A percentile compares a stretch with the other conserved stretches of the same genome.
Evolutionary conservation across 106 monocot genomes (phyloP).

Genomic region (Alisma plantagoaquatica): DNA sequence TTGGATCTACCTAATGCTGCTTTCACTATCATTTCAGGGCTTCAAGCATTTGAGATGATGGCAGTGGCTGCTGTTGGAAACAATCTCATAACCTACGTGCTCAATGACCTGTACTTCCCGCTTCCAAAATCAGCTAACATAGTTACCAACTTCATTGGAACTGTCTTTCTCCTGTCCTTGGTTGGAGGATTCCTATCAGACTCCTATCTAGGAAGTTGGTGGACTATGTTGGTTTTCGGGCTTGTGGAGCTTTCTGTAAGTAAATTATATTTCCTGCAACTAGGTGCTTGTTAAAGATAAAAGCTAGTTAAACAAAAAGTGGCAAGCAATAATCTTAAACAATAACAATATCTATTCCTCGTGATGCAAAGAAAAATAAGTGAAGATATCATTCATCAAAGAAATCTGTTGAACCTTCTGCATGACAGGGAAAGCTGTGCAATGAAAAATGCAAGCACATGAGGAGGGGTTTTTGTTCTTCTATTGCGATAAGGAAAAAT

Average conservation of each 20-base stretch:
- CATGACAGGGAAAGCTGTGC: too few species aligned
- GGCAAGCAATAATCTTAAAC: too few species aligned
- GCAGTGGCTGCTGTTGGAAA: slow-evolving; percentile 94
- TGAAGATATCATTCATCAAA: too few species aligned
- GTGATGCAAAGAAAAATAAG: too few species aligned
- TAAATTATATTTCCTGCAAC: neutral
- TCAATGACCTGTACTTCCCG: slow-evolving; percentile 89
- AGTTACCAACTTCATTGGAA: slow-evolving; percentile 95
- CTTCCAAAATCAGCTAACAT: slow-evolving; percentile 81
- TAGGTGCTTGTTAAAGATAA: too few species aligned
- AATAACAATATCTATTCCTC: too few species aligned
- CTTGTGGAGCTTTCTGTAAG: slow-evolving; percentile 92
- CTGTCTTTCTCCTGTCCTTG: slow-evolving; percentile 76
- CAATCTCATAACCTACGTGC: slow-evolving; percentile 97
- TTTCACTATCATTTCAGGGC: slow-evolving; percentile 33
- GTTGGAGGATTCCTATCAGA: slow-evolving; percentile 95
- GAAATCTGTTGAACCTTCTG: too few species aligned
- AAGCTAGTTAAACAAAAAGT: too few species aligned
- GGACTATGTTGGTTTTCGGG: slow-evolving; percentile 91
- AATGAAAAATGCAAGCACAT: too few species aligned
- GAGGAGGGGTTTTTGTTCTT: too few species aligned
- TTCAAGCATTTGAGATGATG: slow-evolving; percentile 96
- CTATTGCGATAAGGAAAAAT: too few species aligned
- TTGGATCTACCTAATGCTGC: too few species aligned
- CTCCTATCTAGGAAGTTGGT: slow-evolving; percentile 89